Evolutionary conservation across 2,329 filamentous ascomycete genomes (phyloP).

Genomic region (Fusarium compactum): DNA sequence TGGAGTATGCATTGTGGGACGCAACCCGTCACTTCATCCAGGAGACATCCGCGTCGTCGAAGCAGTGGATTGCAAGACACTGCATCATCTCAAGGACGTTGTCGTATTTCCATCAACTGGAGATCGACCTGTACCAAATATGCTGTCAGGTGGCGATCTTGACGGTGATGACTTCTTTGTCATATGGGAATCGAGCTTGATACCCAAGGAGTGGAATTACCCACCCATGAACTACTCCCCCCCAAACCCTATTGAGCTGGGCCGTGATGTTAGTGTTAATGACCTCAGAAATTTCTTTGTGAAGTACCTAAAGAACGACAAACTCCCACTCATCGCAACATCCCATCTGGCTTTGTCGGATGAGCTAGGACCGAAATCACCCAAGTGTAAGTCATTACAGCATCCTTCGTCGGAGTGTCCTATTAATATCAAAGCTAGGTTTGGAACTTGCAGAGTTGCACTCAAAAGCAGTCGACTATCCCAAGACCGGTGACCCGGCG

Average conservation of each 20-base stretch:
- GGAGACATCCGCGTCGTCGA: constrained; percentile 91
- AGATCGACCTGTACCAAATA: constrained; percentile 86
- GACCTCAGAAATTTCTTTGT: constrained; percentile 91
- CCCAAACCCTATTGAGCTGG: constrained; percentile 65
- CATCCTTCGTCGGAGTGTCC: neutral
- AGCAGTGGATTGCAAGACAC: constrained; percentile 79
- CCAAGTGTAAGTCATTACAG: constrained; percentile 68
- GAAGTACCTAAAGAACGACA: constrained; percentile 91
- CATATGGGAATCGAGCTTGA: constrained; percentile 84
- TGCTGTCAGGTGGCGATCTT: constrained; percentile 96
- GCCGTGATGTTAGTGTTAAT: constrained; percentile 73
- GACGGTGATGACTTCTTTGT: constrained; percentile 97
- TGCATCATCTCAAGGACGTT: constrained; percentile 84
- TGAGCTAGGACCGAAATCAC: constrained; percentile 72
- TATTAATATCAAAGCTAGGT: constrained; percentile 54
- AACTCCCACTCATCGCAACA: constrained; percentile 81
- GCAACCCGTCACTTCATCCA: constrained; percentile 93
- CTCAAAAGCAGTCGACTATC: constrained; percentile 92
- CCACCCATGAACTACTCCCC: constrained; percentile 82
- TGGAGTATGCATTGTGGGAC: constrained; percentile 84
- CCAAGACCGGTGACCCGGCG: constrained; percentile 87
- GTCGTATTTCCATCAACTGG: constrained; percentile 88
- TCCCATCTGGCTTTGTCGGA: constrained; percentile 87
- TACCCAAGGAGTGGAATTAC: constrained; percentile 77
- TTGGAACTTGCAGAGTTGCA: constrained; percentile 82